Percentiles rank a stretch among this genome's conserved stretches.
Conservation (phyloP, 371 early-diverging fungal species). For the Batrachochytrium dendrobatidis region DNA sequence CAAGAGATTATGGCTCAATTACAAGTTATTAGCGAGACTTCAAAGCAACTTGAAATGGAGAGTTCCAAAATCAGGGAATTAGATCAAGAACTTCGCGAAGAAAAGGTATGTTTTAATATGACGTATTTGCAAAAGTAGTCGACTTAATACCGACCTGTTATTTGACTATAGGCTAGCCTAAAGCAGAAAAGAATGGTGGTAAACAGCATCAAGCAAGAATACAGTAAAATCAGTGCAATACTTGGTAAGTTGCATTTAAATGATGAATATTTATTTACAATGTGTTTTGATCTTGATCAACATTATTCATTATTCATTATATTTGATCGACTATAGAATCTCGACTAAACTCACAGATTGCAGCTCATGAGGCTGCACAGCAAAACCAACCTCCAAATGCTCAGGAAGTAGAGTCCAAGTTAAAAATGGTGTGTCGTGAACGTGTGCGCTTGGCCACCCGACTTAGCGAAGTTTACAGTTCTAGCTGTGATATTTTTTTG, state of each 20-base stretch:
- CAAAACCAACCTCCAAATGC: too few species aligned
- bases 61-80: constrained; percentile 8
- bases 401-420: neutral
- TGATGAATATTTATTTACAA: too few species aligned
- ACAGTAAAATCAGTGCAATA: constrained; percentile 10
- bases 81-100: constrained; percentile 14
- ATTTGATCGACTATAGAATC: too few species aligned
- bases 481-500: neutral
- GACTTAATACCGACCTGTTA: neutral
- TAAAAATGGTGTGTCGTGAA: neutral
- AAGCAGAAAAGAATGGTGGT: constrained; percentile 16
- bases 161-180: constrained; percentile 6
- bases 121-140: neutral
- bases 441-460: neutral
- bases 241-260: constrained; percentile 10
- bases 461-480: neutral
- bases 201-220: constrained; percentile 9
- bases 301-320: too few species aligned
- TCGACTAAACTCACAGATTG: too few species aligned
- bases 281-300: too few species aligned
- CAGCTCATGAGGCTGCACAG: too few species aligned
- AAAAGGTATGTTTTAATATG: constrained; percentile 12
- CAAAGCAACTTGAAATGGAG: constrained; percentile 6
- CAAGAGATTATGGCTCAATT: constrained; percentile 23
- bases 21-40: constrained; percentile 17